Evolutionary conservation across 441 rosid genomes (phyloP).

Genomic region (Adansonia madagascariensis): DNA sequence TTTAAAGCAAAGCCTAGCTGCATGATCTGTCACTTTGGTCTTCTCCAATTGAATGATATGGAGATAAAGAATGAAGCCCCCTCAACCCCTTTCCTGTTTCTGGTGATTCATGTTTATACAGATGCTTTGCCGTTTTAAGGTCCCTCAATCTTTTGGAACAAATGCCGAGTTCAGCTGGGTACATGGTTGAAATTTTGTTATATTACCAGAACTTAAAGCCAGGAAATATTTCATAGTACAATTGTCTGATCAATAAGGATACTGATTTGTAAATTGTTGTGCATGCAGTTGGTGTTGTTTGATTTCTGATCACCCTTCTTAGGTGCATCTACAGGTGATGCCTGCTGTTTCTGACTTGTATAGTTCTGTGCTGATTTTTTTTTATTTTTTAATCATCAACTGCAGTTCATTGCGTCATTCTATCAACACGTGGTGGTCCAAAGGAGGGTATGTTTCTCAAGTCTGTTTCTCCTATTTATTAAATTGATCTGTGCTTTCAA

Average conservation of each 20-base stretch:
- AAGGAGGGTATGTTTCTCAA: constrained; percentile 67
- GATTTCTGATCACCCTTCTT: not conserved
- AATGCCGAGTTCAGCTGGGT: not conserved
- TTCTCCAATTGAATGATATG: not conserved
- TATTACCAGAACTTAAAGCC: not conserved
- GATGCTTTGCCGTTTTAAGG: not conserved
- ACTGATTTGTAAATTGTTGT: not conserved
- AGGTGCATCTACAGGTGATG: not conserved
- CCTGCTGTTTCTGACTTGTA: not conserved
- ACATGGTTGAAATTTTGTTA: not conserved
- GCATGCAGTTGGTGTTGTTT: constrained; percentile 11
- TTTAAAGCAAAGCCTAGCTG: not conserved
- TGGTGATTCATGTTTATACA: not conserved
- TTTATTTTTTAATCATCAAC: constrained; percentile 25
- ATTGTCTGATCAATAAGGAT: constrained; percentile 12
- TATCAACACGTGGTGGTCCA: constrained; percentile 94
- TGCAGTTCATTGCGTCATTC: constrained; percentile 92
- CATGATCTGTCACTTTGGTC: not conserved
- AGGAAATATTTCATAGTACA: not conserved
- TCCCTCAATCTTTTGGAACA: not conserved
- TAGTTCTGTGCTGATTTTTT: constrained; percentile 14
- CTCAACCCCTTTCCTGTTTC: not conserved
- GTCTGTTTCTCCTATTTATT: constrained; percentile 20
- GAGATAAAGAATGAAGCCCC: not conserved
- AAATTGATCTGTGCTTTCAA: constrained; percentile 1